Conservation (phyloP, 129 eudicot species). For the Helichrysum umbraculigerum region DNA sequence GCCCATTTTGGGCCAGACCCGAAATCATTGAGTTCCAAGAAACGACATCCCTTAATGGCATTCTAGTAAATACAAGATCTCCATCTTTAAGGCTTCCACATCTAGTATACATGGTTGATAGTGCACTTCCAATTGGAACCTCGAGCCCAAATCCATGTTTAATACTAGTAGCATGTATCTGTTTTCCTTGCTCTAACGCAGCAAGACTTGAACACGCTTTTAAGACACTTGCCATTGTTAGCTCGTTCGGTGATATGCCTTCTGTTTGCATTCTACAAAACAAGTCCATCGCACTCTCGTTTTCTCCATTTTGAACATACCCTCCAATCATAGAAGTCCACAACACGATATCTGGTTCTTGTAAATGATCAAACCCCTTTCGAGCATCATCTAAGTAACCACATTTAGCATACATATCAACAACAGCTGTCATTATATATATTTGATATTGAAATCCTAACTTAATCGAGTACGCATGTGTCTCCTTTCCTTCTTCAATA, state of each 20-base stretch:
- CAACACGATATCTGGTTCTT: slow-evolving; percentile 68
- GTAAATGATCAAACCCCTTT: slow-evolving; percentile 68
- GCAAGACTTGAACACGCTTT: slow-evolving; percentile 90
- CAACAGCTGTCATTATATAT: slow-evolving; percentile 72
- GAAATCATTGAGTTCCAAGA: slow-evolving; percentile 78
- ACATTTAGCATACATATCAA: slow-evolving; percentile 95
- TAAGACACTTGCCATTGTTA: slow-evolving; percentile 74
- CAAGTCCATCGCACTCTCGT: slow-evolving; percentile 65
- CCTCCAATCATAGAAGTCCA: slow-evolving; percentile 97
- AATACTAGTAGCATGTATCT: slow-evolving; percentile 67
- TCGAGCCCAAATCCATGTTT: slow-evolving; percentile 79
- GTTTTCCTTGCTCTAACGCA: slow-evolving; percentile 87
- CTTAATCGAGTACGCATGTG: slow-evolving; percentile 68
- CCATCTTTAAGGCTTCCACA: slow-evolving; percentile 75
- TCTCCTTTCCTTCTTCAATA: slow-evolving; percentile 56
- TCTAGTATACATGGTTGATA: slow-evolving; percentile 80
- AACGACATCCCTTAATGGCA: slow-evolving; percentile 38
- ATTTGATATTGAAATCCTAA: slow-evolving; percentile 71
- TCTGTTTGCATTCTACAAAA: slow-evolving; percentile 70
- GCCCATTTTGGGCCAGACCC: slow-evolving; percentile 83
- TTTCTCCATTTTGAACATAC: slow-evolving; percentile 77
- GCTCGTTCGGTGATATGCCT: slow-evolving; percentile 71
- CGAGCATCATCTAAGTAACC: slow-evolving; percentile 69
- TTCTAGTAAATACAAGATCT: slow-evolving; percentile 49
- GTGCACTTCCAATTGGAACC: slow-evolving; percentile 80